Base-by-base conservation (phyloP, 805 yeast genomes). In the Komagataella phaffii region DNA sequence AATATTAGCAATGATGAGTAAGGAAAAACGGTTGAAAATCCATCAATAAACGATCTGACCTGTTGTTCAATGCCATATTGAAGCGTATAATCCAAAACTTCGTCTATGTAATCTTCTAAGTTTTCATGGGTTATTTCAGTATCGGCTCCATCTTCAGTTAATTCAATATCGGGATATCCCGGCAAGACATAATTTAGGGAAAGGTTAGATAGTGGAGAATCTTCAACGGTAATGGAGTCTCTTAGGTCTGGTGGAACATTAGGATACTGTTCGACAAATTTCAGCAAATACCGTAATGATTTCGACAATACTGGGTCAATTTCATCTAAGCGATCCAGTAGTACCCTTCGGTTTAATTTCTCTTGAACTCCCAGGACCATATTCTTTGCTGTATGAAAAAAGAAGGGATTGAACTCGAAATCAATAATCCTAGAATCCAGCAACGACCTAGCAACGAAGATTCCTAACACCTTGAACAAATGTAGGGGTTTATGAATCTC, bases 341-440 rank as follows among this genome's bases (percentile, higher is more conserved):
- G 52, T 6, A 59, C 54, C 12, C 54, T 30, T 17, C 58, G 49
- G 48, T 45, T 47, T 17, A 49, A 24, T 47, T 30, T 36, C 7
- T 44, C 21, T 8, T 30, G 36, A n/a, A 36, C n/a, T 48, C 53
- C 48, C 56, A 54, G 46, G 30, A 54, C 53, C 30, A 54, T 63
- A 60, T 48, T 64, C 55, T 53, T 76, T 70, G 85, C 76, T 12
- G 85, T 55, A 49, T 76, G 74, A 61, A 91, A 85, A 60, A 91
- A 88, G 2, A 80, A 63, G 0, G 80, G 76, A 60, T 80, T 88
- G 67, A 91, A 83, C 48, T 79, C 72, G 63, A 91, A 81, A 63
- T 93, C 98, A 48, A 91, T 75, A 48, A 90, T 80, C 56, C 98
- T 73, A n/a, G 87, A 82, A 64, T 91, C 99, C 50, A 91, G 65